Evolutionary conservation across 257 asterid genomes (phyloP).

Genomic region (Jacaranda copaia): DNA sequence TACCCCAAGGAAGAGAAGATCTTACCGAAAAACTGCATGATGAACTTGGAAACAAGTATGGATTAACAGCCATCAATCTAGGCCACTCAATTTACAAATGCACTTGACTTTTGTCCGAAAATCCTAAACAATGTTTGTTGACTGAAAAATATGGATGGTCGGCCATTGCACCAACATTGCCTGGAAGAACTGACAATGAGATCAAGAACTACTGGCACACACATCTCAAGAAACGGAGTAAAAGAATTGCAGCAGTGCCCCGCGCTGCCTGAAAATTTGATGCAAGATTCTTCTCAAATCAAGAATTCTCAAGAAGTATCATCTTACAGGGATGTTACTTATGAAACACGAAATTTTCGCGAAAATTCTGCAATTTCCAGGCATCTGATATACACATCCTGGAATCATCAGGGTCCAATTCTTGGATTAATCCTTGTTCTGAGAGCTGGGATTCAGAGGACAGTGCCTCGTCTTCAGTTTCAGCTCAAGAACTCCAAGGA

Average conservation of each 20-base stretch:
- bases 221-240: constrained; percentile 30
- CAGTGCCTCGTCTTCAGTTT: constrained; percentile 1
- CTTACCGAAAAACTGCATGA: constrained; percentile 34
- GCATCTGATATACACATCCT: neutral
- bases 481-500: neutral
- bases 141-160: constrained; percentile 39
- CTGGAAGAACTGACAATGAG: constrained; percentile 40
- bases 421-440: neutral
- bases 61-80: neutral
- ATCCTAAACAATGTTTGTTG: neutral
- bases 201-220: constrained; percentile 41
- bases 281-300: neutral
- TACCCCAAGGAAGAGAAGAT: constrained; percentile 41
- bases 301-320: neutral
- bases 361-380: neutral
- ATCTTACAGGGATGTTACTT: neutral
- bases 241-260: neutral
- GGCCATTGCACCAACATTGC: constrained; percentile 35
- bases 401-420: constrained; percentile 25
- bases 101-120: neutral
- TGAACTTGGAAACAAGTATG: constrained; percentile 44
- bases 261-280: neutral
- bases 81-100: no score
- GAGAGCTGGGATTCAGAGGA: constrained; percentile 25
- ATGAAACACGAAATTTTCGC: neutral